A percentile compares a stretch with the other conserved stretches of the same genome.
Evolutionary conservation across 2,329 filamentous ascomycete species (phyloP).

Genomic region (Corinectria fuckeliana): DNA sequence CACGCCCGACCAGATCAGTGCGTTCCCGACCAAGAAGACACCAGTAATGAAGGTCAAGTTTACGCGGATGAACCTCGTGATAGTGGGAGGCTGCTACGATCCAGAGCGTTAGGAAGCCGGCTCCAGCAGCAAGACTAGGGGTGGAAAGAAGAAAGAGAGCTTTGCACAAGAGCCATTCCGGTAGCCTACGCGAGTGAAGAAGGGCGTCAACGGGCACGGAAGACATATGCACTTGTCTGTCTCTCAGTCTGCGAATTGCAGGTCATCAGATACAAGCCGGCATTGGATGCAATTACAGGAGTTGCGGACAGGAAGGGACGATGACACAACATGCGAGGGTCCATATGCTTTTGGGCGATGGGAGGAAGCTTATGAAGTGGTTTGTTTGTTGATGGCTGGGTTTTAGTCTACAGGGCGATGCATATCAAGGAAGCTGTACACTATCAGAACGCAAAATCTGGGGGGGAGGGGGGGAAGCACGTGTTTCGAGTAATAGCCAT

Average conservation of each 20-base stretch:
- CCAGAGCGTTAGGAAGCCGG: slow-evolving; percentile 51
- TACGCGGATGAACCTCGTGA: slow-evolving; percentile 91
- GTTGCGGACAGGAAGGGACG: background rate
- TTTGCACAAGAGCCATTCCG: background rate
- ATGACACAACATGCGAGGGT: background rate
- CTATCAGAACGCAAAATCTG: background rate
- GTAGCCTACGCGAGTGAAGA: background rate
- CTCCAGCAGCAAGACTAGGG: background rate
- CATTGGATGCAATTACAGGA: background rate
- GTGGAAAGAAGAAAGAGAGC: background rate
- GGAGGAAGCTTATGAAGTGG: background rate
- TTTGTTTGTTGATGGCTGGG: background rate
- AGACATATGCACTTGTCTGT: background rate
- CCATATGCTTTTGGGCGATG: background rate
- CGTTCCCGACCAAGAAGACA: slow-evolving; percentile 95
- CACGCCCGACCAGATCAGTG: slow-evolving; percentile 90
- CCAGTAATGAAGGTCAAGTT: slow-evolving; percentile 93
- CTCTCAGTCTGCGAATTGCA: background rate
- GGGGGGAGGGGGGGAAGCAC: too few species aligned
- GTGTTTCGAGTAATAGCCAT: background rate
- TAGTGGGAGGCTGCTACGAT: slow-evolving; percentile 79
- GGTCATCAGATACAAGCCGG: background rate
- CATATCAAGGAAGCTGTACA: background rate
- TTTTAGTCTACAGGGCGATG: background rate
- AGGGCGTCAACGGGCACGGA: background rate